These are phyloP conservation scores for Exidia glandulosa DNA, from an alignment of 768 basidiomycete genomes.

Conservation along the genomic window DNA sequence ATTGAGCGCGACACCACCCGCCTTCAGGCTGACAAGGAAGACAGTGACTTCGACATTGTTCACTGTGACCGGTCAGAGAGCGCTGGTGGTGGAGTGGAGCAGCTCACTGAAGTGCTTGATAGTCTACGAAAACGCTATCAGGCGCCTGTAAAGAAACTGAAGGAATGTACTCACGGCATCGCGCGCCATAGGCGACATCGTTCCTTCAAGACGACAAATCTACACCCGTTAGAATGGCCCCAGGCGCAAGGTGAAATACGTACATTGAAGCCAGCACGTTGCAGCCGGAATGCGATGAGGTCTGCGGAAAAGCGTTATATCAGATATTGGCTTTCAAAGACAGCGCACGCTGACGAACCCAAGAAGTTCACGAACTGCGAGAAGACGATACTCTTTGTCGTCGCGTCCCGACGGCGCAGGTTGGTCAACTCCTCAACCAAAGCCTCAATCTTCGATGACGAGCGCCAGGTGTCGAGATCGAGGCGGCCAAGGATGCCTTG, in stretches of 20 bases:
- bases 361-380: conserved; percentile 91
- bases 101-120: conserved; percentile 85
- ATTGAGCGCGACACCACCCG: conserved; percentile 88
- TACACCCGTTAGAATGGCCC: conserved; percentile 19
- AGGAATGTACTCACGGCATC: conserved; percentile 37
- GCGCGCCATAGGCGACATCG: conserved; percentile 92
- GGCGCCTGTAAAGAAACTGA: background rate
- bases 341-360: background rate
- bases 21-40: conserved; percentile 94
- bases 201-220: conserved; percentile 91
- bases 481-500: conserved; percentile 93
- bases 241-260: conserved; percentile 14
- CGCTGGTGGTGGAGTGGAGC: background rate
- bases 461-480: conserved; percentile 82
- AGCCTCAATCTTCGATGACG: conserved; percentile 96
- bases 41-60: conserved; percentile 89
- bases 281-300: conserved; percentile 83
- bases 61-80: conserved; percentile 36
- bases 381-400: conserved; percentile 94
- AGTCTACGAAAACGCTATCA: conserved; percentile 25
- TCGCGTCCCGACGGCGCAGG: conserved; percentile 70
- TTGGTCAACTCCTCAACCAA: conserved; percentile 88
- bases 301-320: conserved; percentile 31
- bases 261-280: conserved; percentile 84
- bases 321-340: background rate